Evolutionary conservation across 1,284 basidiomycete genomes (phyloP), one percentile per base, ranked within the genome.

Genomic region (Ceratobasidium sp.): DNA sequence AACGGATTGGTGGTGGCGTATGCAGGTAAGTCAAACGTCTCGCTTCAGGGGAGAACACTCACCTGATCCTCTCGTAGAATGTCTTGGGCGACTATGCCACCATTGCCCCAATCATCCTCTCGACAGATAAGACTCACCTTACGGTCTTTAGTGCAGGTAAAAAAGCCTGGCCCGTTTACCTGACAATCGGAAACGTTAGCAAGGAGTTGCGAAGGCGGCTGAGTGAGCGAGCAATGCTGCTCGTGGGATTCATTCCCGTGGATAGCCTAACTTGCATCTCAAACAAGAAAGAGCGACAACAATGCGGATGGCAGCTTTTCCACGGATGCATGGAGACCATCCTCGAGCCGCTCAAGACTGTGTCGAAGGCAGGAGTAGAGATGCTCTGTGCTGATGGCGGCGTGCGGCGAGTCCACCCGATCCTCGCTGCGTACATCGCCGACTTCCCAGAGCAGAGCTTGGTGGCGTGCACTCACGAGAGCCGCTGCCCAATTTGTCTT

Each of bases 371-470:
- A 15, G 81, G 81, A 5, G 76, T 82, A 11, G 57, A 44, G 0
- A 77, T 83, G 77, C 44, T 64, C 0, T 79, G 80, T 65, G 83
- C 80, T 2, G 81, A 82, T 77, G 82, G 83, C 1, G 61, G 73
- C 2, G 56, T 76, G 1, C 80, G 81, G 3, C 78, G 79, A 5
- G 76, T 77, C 32, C 80, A 82, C 71, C 82, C 81, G 0, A 82
- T 83, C 40, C 77, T 82, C 29, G 82, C 81, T 0, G 76, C 78
- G 0, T 82, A 80, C 62, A 76, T 83, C 22, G 80, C 78, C 2
- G 82, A 83, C 67, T 82, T 82, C 56, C 81, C 81, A 0, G 82
- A 83, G 64, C 82, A 84, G 40, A 56, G 77, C 6, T 61, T 82
- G 1, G 81, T 82, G 11, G 79, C 82, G 8, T 76, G 76, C 64